Evolutionary conservation across 192 early-diverging fungal genomes (phyloP).

Genomic region (Phlyctochytrium bullatum): DNA sequence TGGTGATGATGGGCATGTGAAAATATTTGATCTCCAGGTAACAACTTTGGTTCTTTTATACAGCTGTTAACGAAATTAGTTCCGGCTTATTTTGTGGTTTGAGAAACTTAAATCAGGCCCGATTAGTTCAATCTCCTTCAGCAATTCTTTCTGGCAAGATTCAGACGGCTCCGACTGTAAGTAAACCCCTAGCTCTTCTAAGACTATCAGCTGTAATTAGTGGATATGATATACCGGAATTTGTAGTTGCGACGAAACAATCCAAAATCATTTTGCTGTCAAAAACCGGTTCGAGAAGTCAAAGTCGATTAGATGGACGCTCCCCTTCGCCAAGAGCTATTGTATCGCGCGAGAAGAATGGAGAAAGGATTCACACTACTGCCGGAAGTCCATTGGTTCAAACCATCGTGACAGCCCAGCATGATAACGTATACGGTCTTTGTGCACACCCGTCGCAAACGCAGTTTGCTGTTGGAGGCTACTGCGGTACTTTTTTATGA

Average conservation of each 20-base stretch:
- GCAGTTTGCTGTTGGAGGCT: slow-evolving; percentile 40
- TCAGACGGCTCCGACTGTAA: slow-evolving; percentile 1
- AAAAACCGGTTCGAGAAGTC: neutral
- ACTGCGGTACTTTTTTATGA: slow-evolving; percentile 31
- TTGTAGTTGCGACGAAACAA: slow-evolving; percentile 40
- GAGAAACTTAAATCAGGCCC: slow-evolving; percentile 46
- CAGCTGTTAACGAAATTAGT: slow-evolving; percentile 19
- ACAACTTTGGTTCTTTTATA: neutral
- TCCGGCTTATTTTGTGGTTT: slow-evolving; percentile 50
- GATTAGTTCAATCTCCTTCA: slow-evolving; percentile 36
- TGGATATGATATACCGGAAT: slow-evolving; percentile 39
- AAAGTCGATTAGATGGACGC: neutral
- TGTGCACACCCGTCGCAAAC: slow-evolving; percentile 36
- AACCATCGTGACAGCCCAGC: slow-evolving; percentile 41
- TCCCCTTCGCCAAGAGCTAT: neutral
- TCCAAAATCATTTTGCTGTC: slow-evolving; percentile 32
- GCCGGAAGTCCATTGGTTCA: slow-evolving; percentile 18
- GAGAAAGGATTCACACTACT: neutral
- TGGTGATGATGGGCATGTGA: slow-evolving; percentile 52
- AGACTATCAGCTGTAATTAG: slow-evolving; percentile 22
- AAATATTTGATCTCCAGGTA: slow-evolving; percentile 57
- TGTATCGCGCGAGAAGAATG: neutral
- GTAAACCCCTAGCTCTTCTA: neutral
- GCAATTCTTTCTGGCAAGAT: neutral
- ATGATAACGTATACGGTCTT: slow-evolving; percentile 33